These are phyloP conservation scores for Talaromyces sp. DNA, from an alignment of 2,329 filamentous ascomycete genomes.

Conservation along the genomic window DNA sequence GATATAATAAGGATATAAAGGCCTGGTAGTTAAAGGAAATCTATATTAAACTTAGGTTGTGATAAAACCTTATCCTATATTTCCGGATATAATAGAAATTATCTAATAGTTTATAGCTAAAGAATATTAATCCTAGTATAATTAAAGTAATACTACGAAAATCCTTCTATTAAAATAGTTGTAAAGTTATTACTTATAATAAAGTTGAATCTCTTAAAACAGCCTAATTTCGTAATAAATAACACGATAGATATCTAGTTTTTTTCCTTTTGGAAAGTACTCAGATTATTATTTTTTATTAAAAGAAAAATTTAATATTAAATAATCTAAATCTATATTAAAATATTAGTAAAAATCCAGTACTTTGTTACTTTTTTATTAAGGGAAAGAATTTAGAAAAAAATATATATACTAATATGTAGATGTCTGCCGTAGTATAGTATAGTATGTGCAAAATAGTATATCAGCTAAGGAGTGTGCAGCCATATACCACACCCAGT, in stretches of 20 bases:
- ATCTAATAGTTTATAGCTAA: background rate
- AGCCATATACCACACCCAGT: background rate
- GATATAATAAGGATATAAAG: background rate
- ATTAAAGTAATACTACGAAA: conserved; percentile 6
- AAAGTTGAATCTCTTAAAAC: conserved; percentile 6
- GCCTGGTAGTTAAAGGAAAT: conserved; percentile 3
- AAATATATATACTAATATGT: too few species aligned
- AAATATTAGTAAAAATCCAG: too few species aligned
- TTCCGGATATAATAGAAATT: background rate
- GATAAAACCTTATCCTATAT: background rate
- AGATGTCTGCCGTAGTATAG: too few species aligned
- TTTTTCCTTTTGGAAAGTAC: background rate
- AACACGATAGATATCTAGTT: conserved; percentile 1
- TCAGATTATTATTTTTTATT: too few species aligned
- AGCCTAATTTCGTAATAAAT: conserved; percentile 3
- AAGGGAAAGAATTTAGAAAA: too few species aligned
- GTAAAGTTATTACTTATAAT: background rate
- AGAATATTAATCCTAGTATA: conserved; percentile 3
- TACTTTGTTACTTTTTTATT: too few species aligned
- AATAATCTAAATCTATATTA: too few species aligned
- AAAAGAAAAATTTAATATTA: too few species aligned
- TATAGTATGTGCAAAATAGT: too few species aligned
- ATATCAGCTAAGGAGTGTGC: too few species aligned
- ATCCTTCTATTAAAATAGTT: background rate
- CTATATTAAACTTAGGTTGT: conserved; percentile 2